phyloP scores from a whole-genome alignment of 495 filamentous ascomycete species.

The Aspergillus bridgeri region DNA sequence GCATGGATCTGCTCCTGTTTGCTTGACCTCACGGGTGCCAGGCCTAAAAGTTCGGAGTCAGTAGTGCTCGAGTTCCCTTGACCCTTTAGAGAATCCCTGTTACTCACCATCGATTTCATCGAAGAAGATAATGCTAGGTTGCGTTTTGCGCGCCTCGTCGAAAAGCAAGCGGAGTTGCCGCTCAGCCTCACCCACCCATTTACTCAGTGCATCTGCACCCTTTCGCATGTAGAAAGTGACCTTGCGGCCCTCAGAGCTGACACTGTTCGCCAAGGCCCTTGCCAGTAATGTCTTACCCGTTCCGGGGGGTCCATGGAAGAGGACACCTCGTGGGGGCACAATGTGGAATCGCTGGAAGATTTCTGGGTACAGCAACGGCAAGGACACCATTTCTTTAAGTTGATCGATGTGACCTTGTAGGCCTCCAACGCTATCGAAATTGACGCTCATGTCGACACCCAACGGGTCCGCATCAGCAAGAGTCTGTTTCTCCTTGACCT shows the following conservation, averaged over 20 bases:
- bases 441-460: constrained; percentile 85
- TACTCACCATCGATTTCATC: constrained; percentile 89
- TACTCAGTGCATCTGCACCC: constrained; percentile 92
- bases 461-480: constrained; percentile 92
- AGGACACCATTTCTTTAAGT: constrained; percentile 95
- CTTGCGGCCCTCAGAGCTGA: constrained; percentile 77
- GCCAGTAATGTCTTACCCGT: constrained; percentile 97
- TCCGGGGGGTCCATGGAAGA: constrained; percentile 95
- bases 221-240: constrained; percentile 99
- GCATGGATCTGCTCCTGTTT: constrained; percentile 99
- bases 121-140: constrained; percentile 99
- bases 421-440: constrained; percentile 90
- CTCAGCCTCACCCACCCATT: constrained; percentile 99
- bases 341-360: constrained; percentile 90
- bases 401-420: constrained; percentile 89
- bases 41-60: constrained; percentile 37
- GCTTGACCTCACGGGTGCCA: constrained; percentile 92
- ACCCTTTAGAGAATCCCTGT: background rate
- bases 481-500: constrained; percentile 74
- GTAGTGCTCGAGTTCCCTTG: constrained; percentile 22
- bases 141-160: constrained; percentile 90
- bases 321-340: constrained; percentile 85
- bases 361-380: constrained; percentile 92
- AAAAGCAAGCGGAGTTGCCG: constrained; percentile 89
- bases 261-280: constrained; percentile 80